phyloP scores from a whole-genome alignment of 108 stramenopile genomes.

The Halocafeteria seosinensis region DNA sequence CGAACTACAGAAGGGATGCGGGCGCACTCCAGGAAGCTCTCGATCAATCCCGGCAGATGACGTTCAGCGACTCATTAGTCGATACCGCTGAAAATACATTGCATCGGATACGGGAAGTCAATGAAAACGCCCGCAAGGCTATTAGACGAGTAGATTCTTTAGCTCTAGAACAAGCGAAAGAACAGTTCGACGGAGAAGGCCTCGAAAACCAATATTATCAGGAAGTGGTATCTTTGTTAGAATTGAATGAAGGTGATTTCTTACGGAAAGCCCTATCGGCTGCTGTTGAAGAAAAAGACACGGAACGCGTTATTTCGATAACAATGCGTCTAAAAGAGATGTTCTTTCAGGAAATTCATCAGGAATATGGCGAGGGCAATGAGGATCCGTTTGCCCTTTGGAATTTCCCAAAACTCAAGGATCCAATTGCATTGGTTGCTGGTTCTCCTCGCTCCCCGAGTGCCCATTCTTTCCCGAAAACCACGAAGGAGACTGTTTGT shows the following conservation, averaged over 20 bases:
- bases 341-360: conserved; percentile 2
- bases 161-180: neutral
- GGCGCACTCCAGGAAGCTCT: neutral
- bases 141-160: neutral
- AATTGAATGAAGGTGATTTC: neutral
- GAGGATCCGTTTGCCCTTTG: neutral
- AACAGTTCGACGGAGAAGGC: conserved; percentile 3
- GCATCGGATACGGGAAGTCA: neutral
- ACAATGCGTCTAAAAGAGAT: conserved; percentile 2
- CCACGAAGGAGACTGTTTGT: conserved; percentile 3
- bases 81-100: neutral
- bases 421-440: neutral
- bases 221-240: neutral
- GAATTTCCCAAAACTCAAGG: conserved; percentile 8
- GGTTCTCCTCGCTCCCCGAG: neutral
- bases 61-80: neutral
- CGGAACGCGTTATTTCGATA: conserved; percentile 3
- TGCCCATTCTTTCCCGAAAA: neutral
- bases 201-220: neutral
- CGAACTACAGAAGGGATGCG: neutral
- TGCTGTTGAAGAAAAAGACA: conserved; percentile 5
- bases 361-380: neutral
- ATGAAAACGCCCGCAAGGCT: neutral
- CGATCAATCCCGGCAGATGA: neutral
- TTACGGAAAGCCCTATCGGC: neutral